Percentiles rank a stretch among this genome's conserved stretches.
These are phyloP conservation scores for Coelastrella sp. DNA, from an alignment of 139 green algal species.

Conservation along the genomic window DNA sequence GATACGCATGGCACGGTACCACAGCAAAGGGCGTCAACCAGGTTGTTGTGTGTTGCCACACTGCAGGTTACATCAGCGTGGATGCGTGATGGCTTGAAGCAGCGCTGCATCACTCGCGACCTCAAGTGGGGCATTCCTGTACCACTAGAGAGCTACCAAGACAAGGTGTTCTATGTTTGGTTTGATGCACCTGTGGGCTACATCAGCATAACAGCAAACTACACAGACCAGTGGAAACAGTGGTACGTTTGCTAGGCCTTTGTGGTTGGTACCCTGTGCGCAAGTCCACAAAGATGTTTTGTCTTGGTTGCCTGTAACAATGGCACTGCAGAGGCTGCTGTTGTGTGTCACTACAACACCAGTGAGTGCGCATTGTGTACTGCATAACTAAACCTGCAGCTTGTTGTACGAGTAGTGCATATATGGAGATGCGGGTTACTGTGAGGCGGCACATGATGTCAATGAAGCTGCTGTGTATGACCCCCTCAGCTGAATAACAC, in stretches of 20 bases:
- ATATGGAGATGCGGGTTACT: too few relatives aligned
- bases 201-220: conserved; percentile 97
- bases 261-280: too few relatives aligned
- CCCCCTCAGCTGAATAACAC: background rate
- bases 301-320: too few relatives aligned
- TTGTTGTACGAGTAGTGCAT: too few relatives aligned
- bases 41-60: background rate
- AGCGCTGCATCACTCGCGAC: conserved; percentile 97
- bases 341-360: too few relatives aligned
- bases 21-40: background rate
- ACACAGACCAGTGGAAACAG: conserved; percentile 66
- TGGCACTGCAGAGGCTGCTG: too few relatives aligned
- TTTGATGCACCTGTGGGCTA: conserved; percentile 99
- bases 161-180: conserved; percentile 98
- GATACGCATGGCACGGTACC: too few relatives aligned
- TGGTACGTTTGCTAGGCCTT: background rate
- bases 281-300: too few relatives aligned
- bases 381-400: too few relatives aligned
- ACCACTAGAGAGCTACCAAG: conserved; percentile 85
- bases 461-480: background rate
- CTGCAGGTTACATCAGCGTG: conserved; percentile 90
- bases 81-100: conserved; percentile 96
- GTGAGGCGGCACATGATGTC: background rate
- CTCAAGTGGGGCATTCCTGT: conserved; percentile 97
- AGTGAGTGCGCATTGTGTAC: too few relatives aligned